A percentile compares a stretch with the other conserved stretches of the same genome.
Evolutionary conservation across 1,284 basidiomycete genomes (phyloP).

Genomic region (Cryptococcus sp.): DNA sequence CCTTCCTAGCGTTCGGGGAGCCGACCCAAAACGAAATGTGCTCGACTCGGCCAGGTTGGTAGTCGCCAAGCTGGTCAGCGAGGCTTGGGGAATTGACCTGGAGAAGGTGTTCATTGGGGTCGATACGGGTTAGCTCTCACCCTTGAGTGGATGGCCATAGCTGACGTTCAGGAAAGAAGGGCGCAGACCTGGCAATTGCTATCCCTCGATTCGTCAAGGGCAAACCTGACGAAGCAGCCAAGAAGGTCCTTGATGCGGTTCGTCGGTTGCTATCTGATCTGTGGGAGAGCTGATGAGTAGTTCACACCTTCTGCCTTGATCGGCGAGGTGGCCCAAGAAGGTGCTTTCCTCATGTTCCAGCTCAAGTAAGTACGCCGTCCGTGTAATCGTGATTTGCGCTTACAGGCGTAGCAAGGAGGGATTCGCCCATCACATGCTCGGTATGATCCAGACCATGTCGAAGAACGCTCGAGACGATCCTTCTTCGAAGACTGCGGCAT

Average conservation of each 20-base stretch:
- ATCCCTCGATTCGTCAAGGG: conserved; percentile 83
- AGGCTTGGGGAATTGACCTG: conserved; percentile 61
- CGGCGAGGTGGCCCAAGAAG: conserved; percentile 56
- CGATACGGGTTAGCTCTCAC: conserved; percentile 53
- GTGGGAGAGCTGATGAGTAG: conserved; percentile 51
- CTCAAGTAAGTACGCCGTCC: conserved; percentile 51
- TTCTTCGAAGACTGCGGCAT: conserved; percentile 52
- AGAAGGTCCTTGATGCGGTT: conserved; percentile 68
- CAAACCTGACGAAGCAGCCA: conserved; percentile 74
- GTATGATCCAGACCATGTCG: conserved; percentile 71
- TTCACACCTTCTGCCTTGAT: conserved; percentile 53
- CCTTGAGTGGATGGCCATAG: neutral
- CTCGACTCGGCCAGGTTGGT: conserved; percentile 81
- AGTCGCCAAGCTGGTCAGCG: conserved; percentile 70
- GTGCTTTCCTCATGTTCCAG: conserved; percentile 77
- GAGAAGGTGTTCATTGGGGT: conserved; percentile 77
- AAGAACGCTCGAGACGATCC: conserved; percentile 29
- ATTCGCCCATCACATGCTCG: conserved; percentile 70
- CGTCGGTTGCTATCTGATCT: conserved; percentile 30
- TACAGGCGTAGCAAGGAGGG: conserved; percentile 48
- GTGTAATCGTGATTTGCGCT: neutral
- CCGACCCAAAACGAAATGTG: conserved; percentile 64
- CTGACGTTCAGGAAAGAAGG: conserved; percentile 64
- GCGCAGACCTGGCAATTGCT: conserved; percentile 86
- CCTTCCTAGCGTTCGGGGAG: conserved; percentile 57